Evolutionary conservation across 2,329 filamentous ascomycete genomes (phyloP), one percentile per base, ranked within the genome.

Genomic region (Bretziella fagacearum): DNA sequence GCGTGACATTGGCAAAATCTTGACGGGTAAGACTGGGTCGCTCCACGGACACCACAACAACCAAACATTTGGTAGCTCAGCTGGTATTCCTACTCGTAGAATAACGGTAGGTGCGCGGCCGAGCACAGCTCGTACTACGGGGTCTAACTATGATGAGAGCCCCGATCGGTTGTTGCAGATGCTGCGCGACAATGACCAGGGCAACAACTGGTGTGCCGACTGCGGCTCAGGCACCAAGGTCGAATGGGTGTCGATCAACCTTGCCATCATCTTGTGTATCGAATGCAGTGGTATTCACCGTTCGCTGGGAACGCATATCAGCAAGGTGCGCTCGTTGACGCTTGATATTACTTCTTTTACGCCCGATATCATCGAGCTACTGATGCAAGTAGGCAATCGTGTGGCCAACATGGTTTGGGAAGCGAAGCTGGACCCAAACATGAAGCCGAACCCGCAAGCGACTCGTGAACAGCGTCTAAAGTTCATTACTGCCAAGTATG

Each of bases 351-450:
- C 84, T 46, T 95, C 87, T 0, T 98, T 98, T 61, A 96, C 91
- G 3, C 81, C 84, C 55, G 93, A 98, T 67, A 93, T 96, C 59
- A 82, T 98, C 60, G 93, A 98, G 59, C 73, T 98, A 41, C 71
- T 98, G 35, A 69, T 95, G 49, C 78, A 89, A 50, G 78, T 98
- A 52, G 93, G 93, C 52, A 98, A 98, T 60, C 77, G 87, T 44
- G 78, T 95, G 44, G 91, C 87, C 56, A 98, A 98, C 62, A 89
- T 89, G 79, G 72, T 98, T 17, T 98, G 87, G 85, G 91, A 98
- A 65, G 80, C 86, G 11, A 83, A 68, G 52, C 69, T 96, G 20
- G 85, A 95, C 50, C 71, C 72, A 20, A 65, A 71, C 4, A 57
- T 73, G 39, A 96, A 94, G 59, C 86, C 85, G 3, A 66, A 69